Evolutionary conservation across 176 grass and related monocot genomes (phyloP).

Genomic region (Aegilops bicornis): DNA sequence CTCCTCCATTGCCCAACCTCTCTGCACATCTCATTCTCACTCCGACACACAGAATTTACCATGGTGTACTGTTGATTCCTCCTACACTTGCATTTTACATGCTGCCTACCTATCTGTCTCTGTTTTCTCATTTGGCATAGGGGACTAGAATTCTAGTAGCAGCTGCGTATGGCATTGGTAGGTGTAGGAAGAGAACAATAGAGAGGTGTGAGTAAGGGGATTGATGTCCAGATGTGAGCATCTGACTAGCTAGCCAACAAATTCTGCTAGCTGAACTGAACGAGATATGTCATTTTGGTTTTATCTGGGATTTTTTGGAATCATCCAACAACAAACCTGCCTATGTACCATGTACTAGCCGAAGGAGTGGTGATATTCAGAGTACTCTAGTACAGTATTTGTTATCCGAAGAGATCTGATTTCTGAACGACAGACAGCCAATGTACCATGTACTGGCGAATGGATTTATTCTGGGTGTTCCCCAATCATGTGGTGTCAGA

Average conservation of each 20-base stretch:
- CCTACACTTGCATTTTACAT: conserved; percentile 7
- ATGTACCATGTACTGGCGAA: background rate
- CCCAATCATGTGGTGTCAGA: background rate
- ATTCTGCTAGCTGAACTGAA: background rate
- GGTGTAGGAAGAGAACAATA: conserved; percentile 5
- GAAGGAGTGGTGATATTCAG: background rate
- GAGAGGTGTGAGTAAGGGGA: background rate
- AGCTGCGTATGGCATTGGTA: background rate
- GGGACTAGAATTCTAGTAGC: background rate
- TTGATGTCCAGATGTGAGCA: background rate
- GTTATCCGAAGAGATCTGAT: background rate
- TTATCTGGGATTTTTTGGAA: conserved; percentile 12
- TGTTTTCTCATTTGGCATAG: conserved; percentile 1
- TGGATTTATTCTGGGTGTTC: background rate
- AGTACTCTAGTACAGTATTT: too few species aligned
- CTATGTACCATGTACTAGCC: background rate
- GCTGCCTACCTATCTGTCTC: conserved; percentile 3
- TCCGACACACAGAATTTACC: background rate
- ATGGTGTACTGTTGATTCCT: background rate
- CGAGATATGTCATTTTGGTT: background rate
- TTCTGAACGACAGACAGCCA: background rate
- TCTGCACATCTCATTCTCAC: background rate
- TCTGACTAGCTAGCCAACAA: conserved; percentile 23
- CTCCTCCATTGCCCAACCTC: background rate
- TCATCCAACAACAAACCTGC: conserved; percentile 12